These are phyloP conservation scores for Paraurostyla sp. DNA, from an alignment of 73 alveolate genomes.

Conservation along the genomic window DNA sequence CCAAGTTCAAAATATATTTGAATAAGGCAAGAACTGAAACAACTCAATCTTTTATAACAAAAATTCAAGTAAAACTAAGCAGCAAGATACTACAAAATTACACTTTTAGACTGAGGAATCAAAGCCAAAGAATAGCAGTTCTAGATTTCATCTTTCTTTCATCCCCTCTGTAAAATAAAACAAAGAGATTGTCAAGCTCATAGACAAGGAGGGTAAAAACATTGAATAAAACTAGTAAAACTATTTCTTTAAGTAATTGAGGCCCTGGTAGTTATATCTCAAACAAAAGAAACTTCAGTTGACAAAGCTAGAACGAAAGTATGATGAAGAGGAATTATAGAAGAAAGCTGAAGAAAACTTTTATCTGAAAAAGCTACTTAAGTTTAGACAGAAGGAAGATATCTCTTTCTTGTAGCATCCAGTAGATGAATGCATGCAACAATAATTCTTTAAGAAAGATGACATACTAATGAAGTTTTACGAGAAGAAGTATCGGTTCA, in stretches of 20 bases:
- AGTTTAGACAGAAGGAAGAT: slow-evolving; percentile 21
- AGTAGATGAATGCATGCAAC: slow-evolving; percentile 47
- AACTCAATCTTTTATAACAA: too few relatives aligned
- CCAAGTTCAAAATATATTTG: background rate
- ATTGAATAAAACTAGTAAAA: background rate
- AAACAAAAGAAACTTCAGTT: background rate
- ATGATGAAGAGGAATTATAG: background rate
- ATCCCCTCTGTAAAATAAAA: too few relatives aligned
- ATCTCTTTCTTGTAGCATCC: background rate
- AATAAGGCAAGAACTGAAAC: background rate
- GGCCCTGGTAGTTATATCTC: slow-evolving; percentile 25
- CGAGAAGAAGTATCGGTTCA: background rate
- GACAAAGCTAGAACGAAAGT: slow-evolving; percentile 12
- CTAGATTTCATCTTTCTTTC: too few relatives aligned
- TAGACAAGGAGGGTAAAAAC: background rate
- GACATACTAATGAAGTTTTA: slow-evolving; percentile 38
- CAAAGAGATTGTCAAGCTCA: background rate
- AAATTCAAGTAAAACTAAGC: too few relatives aligned
- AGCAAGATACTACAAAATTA: too few relatives aligned
- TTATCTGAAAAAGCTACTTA: background rate
- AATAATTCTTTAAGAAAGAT: background rate
- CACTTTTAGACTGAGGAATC: too few relatives aligned
- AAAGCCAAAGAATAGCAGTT: too few relatives aligned
- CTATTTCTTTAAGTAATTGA: background rate
- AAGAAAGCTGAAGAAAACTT: slow-evolving; percentile 17